These are phyloP conservation scores for Calcarisporium arbuscula DNA, from an alignment of 2,329 filamentous ascomycete species.

Conservation along the genomic window DNA sequence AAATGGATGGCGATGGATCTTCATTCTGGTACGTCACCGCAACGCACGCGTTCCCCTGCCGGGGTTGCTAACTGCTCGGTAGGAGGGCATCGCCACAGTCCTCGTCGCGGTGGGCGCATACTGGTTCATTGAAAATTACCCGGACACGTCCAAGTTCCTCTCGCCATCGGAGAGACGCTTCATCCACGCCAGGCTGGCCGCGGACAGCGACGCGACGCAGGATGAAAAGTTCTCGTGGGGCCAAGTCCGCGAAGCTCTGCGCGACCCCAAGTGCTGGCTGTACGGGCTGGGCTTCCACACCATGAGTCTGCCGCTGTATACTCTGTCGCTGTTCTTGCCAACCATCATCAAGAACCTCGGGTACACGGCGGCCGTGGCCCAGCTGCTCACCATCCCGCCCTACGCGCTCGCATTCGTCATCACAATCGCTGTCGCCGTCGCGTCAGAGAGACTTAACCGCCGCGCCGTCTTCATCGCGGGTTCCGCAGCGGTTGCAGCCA, in stretches of 20 bases:
- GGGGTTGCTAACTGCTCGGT: conserved; percentile 31
- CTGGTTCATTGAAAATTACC: conserved; percentile 62
- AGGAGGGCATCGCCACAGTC: conserved; percentile 51
- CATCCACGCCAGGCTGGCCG: conserved; percentile 56
- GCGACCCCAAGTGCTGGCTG: conserved; percentile 65
- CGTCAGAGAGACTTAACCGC: conserved; percentile 51
- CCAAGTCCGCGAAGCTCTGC: conserved; percentile 56
- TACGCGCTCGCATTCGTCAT: conserved; percentile 57
- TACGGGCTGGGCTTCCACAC: conserved; percentile 69
- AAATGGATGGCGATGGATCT: conserved; percentile 54
- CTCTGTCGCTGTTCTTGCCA: conserved; percentile 48
- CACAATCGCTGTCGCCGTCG: conserved; percentile 50
- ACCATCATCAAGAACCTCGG: conserved; percentile 50
- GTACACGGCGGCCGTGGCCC: conserved; percentile 45
- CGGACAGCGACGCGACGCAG: conserved; percentile 63
- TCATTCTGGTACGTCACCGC: conserved; percentile 50
- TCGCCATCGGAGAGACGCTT: conserved; percentile 46
- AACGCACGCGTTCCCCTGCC: no score
- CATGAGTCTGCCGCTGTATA: conserved; percentile 58
- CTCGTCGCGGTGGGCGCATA: conserved; percentile 43
- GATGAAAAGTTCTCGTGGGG: conserved; percentile 64
- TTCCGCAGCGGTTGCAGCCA: conserved; percentile 47
- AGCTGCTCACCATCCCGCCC: conserved; percentile 57
- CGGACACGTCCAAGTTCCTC: conserved; percentile 52
- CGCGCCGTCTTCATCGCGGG: conserved; percentile 59